Conservation (phyloP, 2,329 filamentous ascomycete genomes). For the Fusarium udum region DNA sequence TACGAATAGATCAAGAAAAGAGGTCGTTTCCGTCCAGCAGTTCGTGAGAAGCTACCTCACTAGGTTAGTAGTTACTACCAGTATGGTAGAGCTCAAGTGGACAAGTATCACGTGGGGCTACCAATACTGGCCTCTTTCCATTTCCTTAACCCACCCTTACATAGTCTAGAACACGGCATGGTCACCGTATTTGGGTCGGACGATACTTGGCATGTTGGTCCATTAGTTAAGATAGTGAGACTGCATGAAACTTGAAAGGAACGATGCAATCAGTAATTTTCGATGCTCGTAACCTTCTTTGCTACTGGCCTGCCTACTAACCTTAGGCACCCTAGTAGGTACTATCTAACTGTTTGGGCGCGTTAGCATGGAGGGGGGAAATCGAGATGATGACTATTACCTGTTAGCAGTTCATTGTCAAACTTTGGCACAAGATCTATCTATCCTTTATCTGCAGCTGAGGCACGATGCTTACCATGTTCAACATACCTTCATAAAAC, state of each 20-base stretch:
- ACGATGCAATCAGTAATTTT: slow-evolving; percentile 8
- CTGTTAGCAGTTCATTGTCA: neutral
- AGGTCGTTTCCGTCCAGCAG: slow-evolving; percentile 12
- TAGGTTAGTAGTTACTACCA: neutral
- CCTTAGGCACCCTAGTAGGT: neutral
- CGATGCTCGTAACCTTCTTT: neutral
- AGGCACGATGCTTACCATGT: neutral
- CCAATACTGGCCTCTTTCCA: neutral
- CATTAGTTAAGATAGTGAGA: slow-evolving; percentile 9
- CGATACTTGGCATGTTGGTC: slow-evolving; percentile 12
- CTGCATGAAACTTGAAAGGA: slow-evolving; percentile 7
- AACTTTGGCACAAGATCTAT: neutral
- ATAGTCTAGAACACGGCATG: slow-evolving; percentile 16
- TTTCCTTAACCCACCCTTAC: neutral
- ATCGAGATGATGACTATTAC: neutral
- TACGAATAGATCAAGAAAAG: slow-evolving; percentile 26
- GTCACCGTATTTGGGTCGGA: slow-evolving; percentile 13
- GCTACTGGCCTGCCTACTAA: neutral
- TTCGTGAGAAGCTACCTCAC: slow-evolving; percentile 17
- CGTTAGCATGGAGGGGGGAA: neutral
- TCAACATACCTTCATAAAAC: neutral
- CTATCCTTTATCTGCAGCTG: neutral
- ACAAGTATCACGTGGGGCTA: slow-evolving; percentile 42
- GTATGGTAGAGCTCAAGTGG: slow-evolving; percentile 17
- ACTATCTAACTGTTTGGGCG: neutral